Base-by-base conservation (phyloP, 805 yeast species). In the Tetrapisispora pingtungensis region DNA sequence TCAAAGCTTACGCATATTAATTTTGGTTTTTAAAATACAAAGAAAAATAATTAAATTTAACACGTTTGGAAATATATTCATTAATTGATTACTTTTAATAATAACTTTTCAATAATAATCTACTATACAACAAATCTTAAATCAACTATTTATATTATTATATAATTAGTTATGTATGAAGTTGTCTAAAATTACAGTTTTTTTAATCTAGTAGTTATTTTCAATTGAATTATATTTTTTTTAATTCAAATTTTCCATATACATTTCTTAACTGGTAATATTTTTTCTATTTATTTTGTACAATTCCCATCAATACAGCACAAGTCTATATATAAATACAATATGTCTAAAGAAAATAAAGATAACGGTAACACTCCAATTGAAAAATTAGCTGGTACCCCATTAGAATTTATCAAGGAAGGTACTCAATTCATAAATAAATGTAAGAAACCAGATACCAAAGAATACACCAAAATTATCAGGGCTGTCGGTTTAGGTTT, bases 401-500 rank as follows among this genome's bases (percentile, higher is more conserved):
- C 97, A 57, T 75, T 80, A 51, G 96, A 87, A 63, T 87, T 90
- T 72, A 71, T 88, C 69, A 85, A 80, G 68, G 97, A 93, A 59
- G 96, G 97, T 51, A 69, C 81, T 47, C 85, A 87, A 48, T 93
- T 93, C 66, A 73, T 93, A 58, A 77, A 78, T 64, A 86, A 86
- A 68, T 90, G 97, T 73, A 82, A 93, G 61, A 90, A 93, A 70
- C 98, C 98, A 55, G 81, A 80, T 64, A 70, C 75, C 62, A 85
- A 83, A 65, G 98, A 90, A 70, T 90, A 85, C 74, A 57, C 80
- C 47, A 82, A 83, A 67, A 84, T 90, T 61, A 77, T 93, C 52
- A 84, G 93, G 69, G 97, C 97, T 43, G 97, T 90, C 43, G 97
- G 97, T 58, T 75, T 89, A 51, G 98, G 98, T 55, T 90, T 90